Conservation (phyloP, 2,329 filamentous ascomycete species). For the Didymella exigua region DNA sequence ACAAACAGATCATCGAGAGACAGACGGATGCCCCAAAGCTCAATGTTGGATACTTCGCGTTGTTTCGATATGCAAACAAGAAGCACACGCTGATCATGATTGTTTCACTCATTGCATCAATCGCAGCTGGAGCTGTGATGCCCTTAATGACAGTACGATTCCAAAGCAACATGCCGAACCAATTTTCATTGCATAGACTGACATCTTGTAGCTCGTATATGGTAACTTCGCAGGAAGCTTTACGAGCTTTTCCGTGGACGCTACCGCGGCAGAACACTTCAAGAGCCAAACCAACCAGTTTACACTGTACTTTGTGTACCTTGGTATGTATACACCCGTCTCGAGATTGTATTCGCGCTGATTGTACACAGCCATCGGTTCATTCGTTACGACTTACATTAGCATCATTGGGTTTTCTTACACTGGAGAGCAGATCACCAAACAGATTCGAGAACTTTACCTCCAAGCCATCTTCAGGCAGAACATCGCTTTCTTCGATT, state of each 20-base stretch:
- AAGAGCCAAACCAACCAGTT: conserved; percentile 38
- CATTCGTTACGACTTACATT: conserved; percentile 71
- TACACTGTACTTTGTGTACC: conserved; percentile 49
- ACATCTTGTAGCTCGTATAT: conserved; percentile 40
- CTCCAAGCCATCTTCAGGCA: conserved; percentile 61
- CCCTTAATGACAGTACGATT: conserved; percentile 70
- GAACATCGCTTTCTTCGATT: conserved; percentile 65
- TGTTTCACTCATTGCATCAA: conserved; percentile 67
- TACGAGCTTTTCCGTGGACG: conserved; percentile 43
- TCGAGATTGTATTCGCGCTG: not conserved
- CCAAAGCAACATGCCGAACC: not conserved
- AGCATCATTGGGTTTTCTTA: conserved; percentile 88
- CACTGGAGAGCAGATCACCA: conserved; percentile 55
- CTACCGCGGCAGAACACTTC: conserved; percentile 33
- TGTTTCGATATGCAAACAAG: conserved; percentile 54
- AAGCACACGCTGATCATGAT: conserved; percentile 50
- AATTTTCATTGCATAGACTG: not conserved
- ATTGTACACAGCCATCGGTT: conserved; percentile 31
- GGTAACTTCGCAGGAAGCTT: conserved; percentile 49
- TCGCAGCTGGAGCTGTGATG: conserved; percentile 74
- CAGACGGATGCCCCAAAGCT: conserved; percentile 52
- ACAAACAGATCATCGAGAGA: conserved; percentile 43
- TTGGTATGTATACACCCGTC: conserved; percentile 48
- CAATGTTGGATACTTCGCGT: conserved; percentile 52
- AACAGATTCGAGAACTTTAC: conserved; percentile 62